Base-by-base conservation (phyloP, 176 grass and related monocot species). In the Aegilops bicornis region DNA sequence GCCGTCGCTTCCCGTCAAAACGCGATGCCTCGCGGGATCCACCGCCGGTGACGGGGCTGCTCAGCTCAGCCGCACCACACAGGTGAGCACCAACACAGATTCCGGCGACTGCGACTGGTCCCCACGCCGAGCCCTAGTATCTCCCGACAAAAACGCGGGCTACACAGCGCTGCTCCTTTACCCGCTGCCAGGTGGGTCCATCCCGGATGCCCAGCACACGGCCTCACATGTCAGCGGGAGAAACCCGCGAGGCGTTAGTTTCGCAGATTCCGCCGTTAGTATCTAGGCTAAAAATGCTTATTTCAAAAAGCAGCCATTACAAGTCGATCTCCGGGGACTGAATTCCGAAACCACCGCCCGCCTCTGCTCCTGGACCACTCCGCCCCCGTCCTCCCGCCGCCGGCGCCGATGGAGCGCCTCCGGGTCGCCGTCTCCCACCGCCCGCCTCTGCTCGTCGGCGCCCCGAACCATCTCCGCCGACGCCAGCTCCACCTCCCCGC, bases 381-480 rank as follows among this genome's bases (percentile, higher is more conserved):
- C 79, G 64, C 83, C 73, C 14, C 52, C 23, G 43, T 22, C 22
- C 39, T 30, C 39, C 43, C 82, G 70, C 23, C 63, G 86, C 82
- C 72, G 65, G 12, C 86, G 82, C 27, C 89, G 70, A 88, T 91
- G 89, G 89, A 85, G 86, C 69, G 65, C 76, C 71, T 90, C 82
- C 78, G 64, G 65, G 81, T 87, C 65, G 40, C 88, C 67, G 10
- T 79, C 62, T 82, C 69, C 56, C 76, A 85, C 91, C 76, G 64
- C 71, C 83, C 83, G 9, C 88, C 80, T 32, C 70, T 61, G 43
- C 86, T 54, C 11, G 32, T 79, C 10, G 73, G 15, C 1, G 27
- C 24, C 2, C 56, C 64, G 17, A 48, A 17, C 16, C 29, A 47
- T 24, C 66, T 84, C 63, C 71, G 69, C 25, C 81, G 72, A 15